These are phyloP conservation scores for Ilyonectria sp. DNA, from an alignment of 2,329 filamentous ascomycete species.

Conservation along the genomic window DNA sequence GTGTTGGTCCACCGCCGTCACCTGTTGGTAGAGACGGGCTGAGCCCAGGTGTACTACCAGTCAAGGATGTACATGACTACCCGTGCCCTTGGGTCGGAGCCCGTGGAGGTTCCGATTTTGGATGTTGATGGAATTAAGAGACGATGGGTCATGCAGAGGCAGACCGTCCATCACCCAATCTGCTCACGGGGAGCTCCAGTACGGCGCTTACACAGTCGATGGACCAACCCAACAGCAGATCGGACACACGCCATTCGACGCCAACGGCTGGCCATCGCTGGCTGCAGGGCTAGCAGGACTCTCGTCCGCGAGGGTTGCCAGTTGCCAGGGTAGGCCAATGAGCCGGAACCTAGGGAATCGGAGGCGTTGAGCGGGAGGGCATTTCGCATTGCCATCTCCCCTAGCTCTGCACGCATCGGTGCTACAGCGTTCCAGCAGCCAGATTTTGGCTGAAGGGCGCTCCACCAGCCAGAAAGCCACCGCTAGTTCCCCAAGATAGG, in stretches of 20 bases:
- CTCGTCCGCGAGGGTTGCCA: conserved; percentile 32
- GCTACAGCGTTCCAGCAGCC: neutral
- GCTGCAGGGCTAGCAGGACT: conserved; percentile 18
- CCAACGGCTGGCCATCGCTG: conserved; percentile 41
- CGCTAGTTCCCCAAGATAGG: conserved; percentile 32
- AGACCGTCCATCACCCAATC: conserved; percentile 33
- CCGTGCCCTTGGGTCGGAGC: conserved; percentile 39
- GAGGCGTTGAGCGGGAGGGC: conserved; percentile 1
- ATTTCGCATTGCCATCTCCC: conserved; percentile 12
- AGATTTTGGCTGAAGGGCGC: neutral
- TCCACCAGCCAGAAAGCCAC: conserved; percentile 19
- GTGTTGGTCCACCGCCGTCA: conserved; percentile 34
- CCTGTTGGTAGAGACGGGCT: conserved; percentile 5
- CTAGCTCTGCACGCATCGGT: neutral
- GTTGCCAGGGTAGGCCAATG: conserved; percentile 17
- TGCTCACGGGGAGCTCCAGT: conserved; percentile 31
- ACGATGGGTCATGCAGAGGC: conserved; percentile 38
- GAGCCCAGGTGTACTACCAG: conserved; percentile 29
- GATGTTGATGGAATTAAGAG: conserved; percentile 13
- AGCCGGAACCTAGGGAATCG: neutral
- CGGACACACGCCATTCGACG: conserved; percentile 45
- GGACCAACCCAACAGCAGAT: conserved; percentile 29
- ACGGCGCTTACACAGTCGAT: conserved; percentile 42
- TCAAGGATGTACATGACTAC: conserved; percentile 27
- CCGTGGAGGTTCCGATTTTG: conserved; percentile 5